phyloP scores from a whole-genome alignment of 1,284 basidiomycete species.

The Cutaneotrichosporon sp. region DNA sequence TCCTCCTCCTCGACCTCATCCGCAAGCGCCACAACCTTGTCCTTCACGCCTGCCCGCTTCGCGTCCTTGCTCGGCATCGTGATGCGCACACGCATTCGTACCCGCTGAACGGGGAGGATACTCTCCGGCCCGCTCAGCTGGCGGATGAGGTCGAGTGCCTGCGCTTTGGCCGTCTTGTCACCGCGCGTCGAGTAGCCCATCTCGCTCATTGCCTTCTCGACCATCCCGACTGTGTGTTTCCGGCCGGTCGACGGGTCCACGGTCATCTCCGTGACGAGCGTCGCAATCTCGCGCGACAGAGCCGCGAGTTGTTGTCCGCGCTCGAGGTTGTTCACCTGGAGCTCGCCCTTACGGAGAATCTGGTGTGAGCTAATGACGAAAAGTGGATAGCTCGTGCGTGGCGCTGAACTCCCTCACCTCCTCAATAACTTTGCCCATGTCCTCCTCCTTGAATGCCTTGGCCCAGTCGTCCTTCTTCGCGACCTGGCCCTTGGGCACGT shows the following conservation, averaged over 20 bases:
- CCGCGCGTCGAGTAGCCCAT: constrained; percentile 85
- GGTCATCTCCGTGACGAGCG: constrained; percentile 87
- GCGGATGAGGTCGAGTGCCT: constrained; percentile 90
- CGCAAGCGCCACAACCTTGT: constrained; percentile 65
- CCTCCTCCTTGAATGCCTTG: constrained; percentile 81
- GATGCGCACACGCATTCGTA: constrained; percentile 85
- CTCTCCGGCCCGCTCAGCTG: constrained; percentile 58
- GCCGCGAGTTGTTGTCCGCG: constrained; percentile 80
- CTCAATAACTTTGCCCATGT: constrained; percentile 68
- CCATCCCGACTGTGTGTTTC: constrained; percentile 90
- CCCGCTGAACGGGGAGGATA: constrained; percentile 83
- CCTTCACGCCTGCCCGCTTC: constrained; percentile 58
- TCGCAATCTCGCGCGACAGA: constrained; percentile 86
- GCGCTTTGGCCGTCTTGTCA: constrained; percentile 86
- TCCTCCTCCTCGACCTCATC: constrained; percentile 85
- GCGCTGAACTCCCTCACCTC: no score
- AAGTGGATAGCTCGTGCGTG: no score
- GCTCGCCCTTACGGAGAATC: constrained; percentile 93
- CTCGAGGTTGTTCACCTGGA: constrained; percentile 97
- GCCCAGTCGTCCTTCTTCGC: constrained; percentile 83
- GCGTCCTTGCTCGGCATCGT: constrained; percentile 70
- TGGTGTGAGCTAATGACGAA: constrained; percentile 33
- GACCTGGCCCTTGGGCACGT: constrained; percentile 93
- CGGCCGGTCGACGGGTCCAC: constrained; percentile 85
- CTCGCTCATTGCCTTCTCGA: constrained; percentile 97